Base-by-base conservation (phyloP, 2,329 filamentous ascomycete species). In the Penicillium sp. region DNA sequence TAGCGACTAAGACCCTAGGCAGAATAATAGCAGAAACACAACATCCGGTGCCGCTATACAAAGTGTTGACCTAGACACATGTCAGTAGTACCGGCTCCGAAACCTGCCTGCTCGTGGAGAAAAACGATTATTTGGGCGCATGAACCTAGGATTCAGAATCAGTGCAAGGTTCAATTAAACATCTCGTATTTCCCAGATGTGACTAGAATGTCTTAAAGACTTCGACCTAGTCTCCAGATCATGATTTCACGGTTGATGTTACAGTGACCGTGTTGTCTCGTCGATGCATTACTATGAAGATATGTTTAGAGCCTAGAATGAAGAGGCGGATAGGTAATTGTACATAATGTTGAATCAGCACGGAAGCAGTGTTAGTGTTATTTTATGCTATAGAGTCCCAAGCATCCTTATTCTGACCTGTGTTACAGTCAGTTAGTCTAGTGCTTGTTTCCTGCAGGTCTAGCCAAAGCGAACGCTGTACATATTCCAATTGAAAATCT, bases 361-460 rank as follows among this genome's bases (percentile, higher is more conserved):
- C 10, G 22, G 31, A 3, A 47, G 28, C 7, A 31, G 10, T 47
- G 14, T 22, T 31, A 47, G 4, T 47, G 15, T 28, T 14, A 17
- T 22, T 28, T 35, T 22, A 47, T 47, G 22, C 12, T 37, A 20
- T 4, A 5, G 41, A 37, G 43, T 34, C 1, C 12, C 14, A 12
- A 37, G 43, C n/a, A 54, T 37, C 7, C 38, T 22, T 38, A 28
- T 34, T 38, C 25, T n/a, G 47, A 14, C 15, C 25, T 49, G 59
- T 64, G 62, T 60, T 48, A 65, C 61, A 14, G 14, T 47, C 45
- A 47, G 50, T 50, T 64, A 53, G 42, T 57, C 39, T 62, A 53
- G 54, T 57, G 55, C 55, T 63, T 61, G 56, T 57, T 47, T 59
- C 45, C 60, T 54, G 53, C 41, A 60, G 43, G 49, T 54, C 50